phyloP scores from a whole-genome alignment of 192 early-diverging fungal genomes.

The Rhizoclosmatium sp. region DNA sequence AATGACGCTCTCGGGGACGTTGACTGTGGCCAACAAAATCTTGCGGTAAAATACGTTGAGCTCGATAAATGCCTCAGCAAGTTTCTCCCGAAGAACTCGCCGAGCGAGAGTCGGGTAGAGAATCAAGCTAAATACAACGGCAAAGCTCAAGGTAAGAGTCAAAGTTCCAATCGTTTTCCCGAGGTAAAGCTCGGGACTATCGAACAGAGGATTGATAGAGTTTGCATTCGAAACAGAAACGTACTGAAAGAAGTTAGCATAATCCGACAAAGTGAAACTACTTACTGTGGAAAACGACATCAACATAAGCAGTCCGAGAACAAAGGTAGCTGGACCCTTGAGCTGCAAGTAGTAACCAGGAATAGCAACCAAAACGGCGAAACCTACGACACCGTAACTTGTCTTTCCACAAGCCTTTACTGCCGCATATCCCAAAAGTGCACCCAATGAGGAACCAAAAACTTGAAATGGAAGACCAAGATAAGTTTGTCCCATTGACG shows the following conservation, averaged over 20 bases:
- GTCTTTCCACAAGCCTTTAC: constrained; percentile 10
- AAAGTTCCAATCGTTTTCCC: constrained; percentile 11
- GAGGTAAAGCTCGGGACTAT: constrained; percentile 16
- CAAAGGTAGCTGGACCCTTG: neutral
- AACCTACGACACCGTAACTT: constrained; percentile 2
- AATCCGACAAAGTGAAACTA: neutral
- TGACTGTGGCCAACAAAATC: neutral
- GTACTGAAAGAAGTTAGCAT: neutral
- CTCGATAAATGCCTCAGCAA: constrained; percentile 6
- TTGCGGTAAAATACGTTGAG: constrained; percentile 21
- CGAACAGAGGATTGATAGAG: constrained; percentile 9
- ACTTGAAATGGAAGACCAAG: constrained; percentile 34
- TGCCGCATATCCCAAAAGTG: constrained; percentile 10
- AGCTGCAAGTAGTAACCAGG: constrained; percentile 14
- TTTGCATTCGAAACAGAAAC: constrained; percentile 14
- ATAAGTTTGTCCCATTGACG: constrained; percentile 37
- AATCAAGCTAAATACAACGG: constrained; percentile 23
- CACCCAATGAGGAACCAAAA: constrained; percentile 23
- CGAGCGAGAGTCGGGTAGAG: constrained; percentile 32
- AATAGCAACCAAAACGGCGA: constrained; percentile 18
- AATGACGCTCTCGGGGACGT: no score
- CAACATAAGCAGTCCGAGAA: constrained; percentile 33
- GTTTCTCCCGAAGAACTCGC: neutral
- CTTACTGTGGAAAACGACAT: constrained; percentile 31
- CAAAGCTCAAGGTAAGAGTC: constrained; percentile 12